Conservation (phyloP, 768 basidiomycete species). For the Trametes cingulata region DNA sequence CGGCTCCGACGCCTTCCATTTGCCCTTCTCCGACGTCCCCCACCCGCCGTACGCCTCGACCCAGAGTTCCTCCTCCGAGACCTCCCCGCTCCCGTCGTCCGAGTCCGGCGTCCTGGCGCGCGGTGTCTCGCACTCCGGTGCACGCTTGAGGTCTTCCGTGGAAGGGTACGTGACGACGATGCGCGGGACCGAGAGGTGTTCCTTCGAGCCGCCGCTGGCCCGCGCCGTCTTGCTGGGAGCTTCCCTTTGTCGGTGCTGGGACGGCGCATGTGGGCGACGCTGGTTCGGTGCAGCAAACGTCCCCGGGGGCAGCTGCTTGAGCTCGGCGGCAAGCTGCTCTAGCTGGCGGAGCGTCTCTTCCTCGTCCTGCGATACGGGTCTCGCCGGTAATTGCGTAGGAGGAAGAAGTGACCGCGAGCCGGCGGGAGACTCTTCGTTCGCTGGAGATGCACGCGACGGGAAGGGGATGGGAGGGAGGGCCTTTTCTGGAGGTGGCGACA, state of each 20-base stretch:
- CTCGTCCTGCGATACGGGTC: conserved; percentile 11
- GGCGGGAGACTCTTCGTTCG: background rate
- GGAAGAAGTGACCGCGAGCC: background rate
- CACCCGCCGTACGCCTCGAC: conserved; percentile 19
- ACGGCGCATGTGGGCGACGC: background rate
- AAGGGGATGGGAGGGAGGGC: conserved; percentile 18
- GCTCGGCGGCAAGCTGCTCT: conserved; percentile 21
- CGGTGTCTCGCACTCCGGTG: background rate
- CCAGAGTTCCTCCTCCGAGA: conserved; percentile 16
- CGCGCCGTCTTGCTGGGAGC: background rate
- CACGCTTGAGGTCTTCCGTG: conserved; percentile 1
- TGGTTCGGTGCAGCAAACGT: background rate
- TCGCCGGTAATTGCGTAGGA: too few relatives aligned
- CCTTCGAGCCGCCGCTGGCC: background rate
- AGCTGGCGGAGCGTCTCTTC: conserved; percentile 23
- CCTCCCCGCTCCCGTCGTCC: conserved; percentile 3
- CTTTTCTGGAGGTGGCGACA: conserved; percentile 10
- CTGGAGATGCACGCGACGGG: background rate
- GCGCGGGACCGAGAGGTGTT: conserved; percentile 9
- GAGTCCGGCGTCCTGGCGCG: background rate
- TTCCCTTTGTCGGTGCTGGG: background rate
- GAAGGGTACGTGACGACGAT: conserved; percentile 18
- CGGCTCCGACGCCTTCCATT: conserved; percentile 19
- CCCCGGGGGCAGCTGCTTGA: conserved; percentile 9
- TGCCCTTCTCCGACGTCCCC: conserved; percentile 23